Conservation (phyloP, 306 rosid genomes). For the Gleditsia sinensis region DNA sequence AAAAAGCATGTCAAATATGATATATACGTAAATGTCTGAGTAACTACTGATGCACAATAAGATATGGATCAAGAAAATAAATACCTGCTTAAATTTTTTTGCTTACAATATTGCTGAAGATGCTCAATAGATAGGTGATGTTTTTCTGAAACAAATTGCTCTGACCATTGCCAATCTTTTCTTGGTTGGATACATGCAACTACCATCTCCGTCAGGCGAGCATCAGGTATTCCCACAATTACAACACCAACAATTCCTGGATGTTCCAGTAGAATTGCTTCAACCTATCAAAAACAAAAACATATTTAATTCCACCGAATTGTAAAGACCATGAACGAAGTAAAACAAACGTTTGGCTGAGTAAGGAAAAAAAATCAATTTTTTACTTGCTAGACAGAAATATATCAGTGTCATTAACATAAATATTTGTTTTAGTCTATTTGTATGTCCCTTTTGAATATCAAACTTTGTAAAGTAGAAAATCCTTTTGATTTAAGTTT, state of each 20-base stretch:
- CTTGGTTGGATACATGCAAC: conserved; percentile 63
- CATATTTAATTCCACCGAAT: neutral
- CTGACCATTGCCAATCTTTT: conserved; percentile 70
- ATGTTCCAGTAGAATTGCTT: conserved; percentile 65
- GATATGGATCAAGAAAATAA: neutral
- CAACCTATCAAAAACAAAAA: conserved; percentile 57
- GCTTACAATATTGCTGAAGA: conserved; percentile 53
- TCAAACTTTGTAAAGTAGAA: neutral
- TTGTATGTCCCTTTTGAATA: neutral
- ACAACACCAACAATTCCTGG: conserved; percentile 69
- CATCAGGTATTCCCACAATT: conserved; percentile 75
- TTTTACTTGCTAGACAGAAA: conserved; percentile 1
- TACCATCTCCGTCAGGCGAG: conserved; percentile 66
- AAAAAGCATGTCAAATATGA: neutral
- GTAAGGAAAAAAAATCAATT: neutral
- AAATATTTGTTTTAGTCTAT: neutral
- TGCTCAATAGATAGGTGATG: conserved; percentile 47
- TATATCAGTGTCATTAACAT: neutral
- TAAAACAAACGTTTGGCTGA: neutral
- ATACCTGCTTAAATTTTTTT: conserved; percentile 67
- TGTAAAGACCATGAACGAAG: conserved; percentile 16
- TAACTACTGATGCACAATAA: neutral
- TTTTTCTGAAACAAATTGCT: conserved; percentile 34
- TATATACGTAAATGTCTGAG: neutral
- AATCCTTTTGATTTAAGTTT: neutral